Evolutionary conservation across 2,329 filamentous ascomycete species (phyloP).

Genomic region (Beauveria sp.): DNA sequence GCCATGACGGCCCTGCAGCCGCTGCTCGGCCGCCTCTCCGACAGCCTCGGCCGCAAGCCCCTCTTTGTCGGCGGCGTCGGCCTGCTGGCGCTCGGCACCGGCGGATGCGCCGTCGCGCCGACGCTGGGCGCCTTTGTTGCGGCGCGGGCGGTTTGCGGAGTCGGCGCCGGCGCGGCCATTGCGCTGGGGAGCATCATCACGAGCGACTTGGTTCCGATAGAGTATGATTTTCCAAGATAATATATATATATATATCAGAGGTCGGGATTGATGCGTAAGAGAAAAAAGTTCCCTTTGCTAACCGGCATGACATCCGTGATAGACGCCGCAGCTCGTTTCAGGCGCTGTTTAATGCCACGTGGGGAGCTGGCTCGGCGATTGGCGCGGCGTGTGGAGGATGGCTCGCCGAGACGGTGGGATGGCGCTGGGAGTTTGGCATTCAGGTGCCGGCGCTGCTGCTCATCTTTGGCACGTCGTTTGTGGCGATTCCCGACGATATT

Average conservation of each 20-base stretch:
- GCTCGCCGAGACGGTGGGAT: constrained; percentile 62
- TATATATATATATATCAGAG: too few species aligned
- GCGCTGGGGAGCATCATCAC: constrained; percentile 63
- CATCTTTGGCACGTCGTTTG: constrained; percentile 35
- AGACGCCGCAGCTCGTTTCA: constrained; percentile 61
- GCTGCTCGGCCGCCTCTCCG: constrained; percentile 64
- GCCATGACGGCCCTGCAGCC: constrained; percentile 72
- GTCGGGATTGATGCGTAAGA: not conserved
- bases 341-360: constrained; percentile 60
- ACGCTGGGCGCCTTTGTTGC: constrained; percentile 54
- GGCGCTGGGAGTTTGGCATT: constrained; percentile 64
- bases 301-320: not conserved
- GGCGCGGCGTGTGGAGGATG: constrained; percentile 64
- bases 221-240: constrained; percentile 30
- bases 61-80: constrained; percentile 57
- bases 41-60: constrained; percentile 61
- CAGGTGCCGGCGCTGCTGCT: constrained; percentile 46
- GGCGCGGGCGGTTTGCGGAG: constrained; percentile 40
- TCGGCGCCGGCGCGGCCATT: constrained; percentile 66
- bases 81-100: constrained; percentile 56
- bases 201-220: constrained; percentile 66
- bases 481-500: constrained; percentile 45
- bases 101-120: constrained; percentile 60
- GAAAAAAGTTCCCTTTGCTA: not conserved
- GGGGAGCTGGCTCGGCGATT: constrained; percentile 47